Percentiles rank a stretch among this genome's conserved stretches.
Evolutionary conservation across 2,329 filamentous ascomycete species (phyloP).

Genomic region (Trichophyton benhamiae): DNA sequence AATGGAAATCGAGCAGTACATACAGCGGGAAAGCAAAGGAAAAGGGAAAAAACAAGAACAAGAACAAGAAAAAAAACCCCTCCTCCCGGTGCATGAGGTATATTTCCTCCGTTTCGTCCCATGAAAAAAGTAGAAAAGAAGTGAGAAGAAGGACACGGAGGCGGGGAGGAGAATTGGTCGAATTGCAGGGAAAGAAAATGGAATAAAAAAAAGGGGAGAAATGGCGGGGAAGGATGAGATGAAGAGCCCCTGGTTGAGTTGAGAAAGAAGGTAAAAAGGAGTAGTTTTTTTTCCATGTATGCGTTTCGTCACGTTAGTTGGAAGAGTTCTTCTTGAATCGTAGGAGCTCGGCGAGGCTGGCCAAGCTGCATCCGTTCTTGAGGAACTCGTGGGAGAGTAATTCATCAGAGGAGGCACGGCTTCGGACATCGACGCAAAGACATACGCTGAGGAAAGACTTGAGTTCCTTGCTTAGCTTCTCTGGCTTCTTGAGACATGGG

Average conservation of each 20-base stretch:
- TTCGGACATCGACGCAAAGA: conserved; percentile 91
- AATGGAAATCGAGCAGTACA: conserved; percentile 3
- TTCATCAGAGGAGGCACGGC: conserved; percentile 80
- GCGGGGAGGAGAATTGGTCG: neutral
- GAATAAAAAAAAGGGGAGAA: conserved; percentile 1
- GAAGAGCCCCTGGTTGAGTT: neutral
- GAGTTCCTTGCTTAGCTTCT: conserved; percentile 94
- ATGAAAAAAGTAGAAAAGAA: neutral
- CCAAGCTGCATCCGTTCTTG: conserved; percentile 74
- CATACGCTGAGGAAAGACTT: conserved; percentile 96
- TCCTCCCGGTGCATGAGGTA: conserved; percentile 1
- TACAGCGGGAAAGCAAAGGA: neutral
- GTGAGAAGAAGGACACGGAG: conserved; percentile 1
- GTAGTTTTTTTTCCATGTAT: too few relatives aligned
- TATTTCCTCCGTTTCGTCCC: conserved; percentile 2
- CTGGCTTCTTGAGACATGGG: conserved; percentile 90
- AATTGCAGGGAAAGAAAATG: conserved; percentile 1
- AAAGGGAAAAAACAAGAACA: too few relatives aligned
- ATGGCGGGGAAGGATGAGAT: too few relatives aligned
- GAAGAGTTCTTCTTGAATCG: conserved; percentile 46
- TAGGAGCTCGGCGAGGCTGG: conserved; percentile 73
- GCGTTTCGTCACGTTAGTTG: conserved; percentile 18
- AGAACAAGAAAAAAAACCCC: neutral
- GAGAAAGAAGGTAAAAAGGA: neutral
- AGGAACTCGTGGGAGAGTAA: conserved; percentile 87